Evolutionary conservation across 495 filamentous ascomycete species (phyloP).

Genomic region (Penicillium manginii): DNA sequence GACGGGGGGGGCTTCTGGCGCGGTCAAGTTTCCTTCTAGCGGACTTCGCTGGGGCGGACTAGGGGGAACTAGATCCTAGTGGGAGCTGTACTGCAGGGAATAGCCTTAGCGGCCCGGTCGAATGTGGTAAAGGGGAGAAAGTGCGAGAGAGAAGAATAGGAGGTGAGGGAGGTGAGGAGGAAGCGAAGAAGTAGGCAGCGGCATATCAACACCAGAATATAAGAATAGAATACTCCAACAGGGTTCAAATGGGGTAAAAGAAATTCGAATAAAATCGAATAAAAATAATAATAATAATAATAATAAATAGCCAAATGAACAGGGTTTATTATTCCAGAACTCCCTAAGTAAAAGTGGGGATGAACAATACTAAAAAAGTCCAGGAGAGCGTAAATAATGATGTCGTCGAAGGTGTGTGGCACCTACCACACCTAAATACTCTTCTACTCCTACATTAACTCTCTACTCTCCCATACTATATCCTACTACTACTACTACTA

Average conservation of each 20-base stretch:
- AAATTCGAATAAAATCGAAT: background rate
- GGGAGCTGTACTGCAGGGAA: background rate
- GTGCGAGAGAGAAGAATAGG: background rate
- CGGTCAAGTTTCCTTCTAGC: slow-evolving; percentile 39
- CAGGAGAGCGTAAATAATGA: slow-evolving; percentile 17
- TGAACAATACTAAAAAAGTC: too few relatives aligned
- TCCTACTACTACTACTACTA: background rate
- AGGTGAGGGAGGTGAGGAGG: background rate
- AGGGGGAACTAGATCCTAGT: slow-evolving; percentile 22
- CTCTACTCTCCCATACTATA: slow-evolving; percentile 2
- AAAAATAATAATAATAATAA: background rate
- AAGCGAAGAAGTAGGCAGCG: background rate
- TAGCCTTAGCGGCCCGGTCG: background rate
- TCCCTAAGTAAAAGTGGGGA: slow-evolving; percentile 3
- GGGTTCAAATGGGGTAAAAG: background rate
- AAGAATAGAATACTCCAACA: too few relatives aligned
- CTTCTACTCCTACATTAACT: slow-evolving; percentile 10
- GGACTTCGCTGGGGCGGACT: slow-evolving; percentile 34
- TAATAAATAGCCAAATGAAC: background rate
- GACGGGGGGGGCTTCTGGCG: slow-evolving; percentile 43
- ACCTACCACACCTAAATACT: slow-evolving; percentile 39
- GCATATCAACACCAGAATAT: background rate
- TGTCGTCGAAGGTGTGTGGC: slow-evolving; percentile 28
- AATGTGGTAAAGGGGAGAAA: background rate
- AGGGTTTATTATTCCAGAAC: slow-evolving; percentile 2